Percentiles rank a stretch among this genome's conserved stretches.
Evolutionary conservation across 345 rosid species (phyloP).

Genomic region (Euphorbia peplus): DNA sequence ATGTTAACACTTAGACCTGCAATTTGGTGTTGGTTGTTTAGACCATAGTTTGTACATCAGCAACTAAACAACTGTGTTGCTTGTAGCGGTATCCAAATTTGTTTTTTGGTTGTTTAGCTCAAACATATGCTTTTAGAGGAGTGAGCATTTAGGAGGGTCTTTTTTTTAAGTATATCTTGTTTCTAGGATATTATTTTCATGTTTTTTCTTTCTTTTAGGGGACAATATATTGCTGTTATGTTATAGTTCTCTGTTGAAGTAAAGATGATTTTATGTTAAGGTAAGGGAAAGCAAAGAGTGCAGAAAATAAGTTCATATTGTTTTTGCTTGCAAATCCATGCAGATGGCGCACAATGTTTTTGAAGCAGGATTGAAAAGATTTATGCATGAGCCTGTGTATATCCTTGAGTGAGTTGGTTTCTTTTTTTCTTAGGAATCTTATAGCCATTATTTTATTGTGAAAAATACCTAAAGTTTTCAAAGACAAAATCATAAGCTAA

Average conservation of each 20-base stretch:
- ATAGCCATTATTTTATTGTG: not conserved
- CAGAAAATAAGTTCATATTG: not conserved
- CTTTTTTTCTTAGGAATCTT: conserved; percentile 13
- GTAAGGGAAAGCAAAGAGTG: not conserved
- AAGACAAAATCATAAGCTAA: not conserved
- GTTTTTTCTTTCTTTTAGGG: conserved; percentile 1
- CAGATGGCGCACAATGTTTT: conserved; percentile 91
- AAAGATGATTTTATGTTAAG: not conserved
- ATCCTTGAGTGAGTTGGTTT: conserved; percentile 70
- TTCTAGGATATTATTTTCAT: not conserved
- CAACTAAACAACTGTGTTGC: not conserved
- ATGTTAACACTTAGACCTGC: not conserved
- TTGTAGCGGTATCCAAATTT: conserved; percentile 8
- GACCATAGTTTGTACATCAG: not conserved
- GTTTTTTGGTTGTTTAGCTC: not conserved
- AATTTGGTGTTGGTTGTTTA: conserved; percentile 1
- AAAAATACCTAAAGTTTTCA: not conserved
- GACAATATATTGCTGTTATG: not conserved
- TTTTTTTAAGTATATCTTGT: not conserved
- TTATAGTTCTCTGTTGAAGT: not conserved
- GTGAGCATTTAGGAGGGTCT: not conserved
- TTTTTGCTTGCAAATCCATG: conserved; percentile 23
- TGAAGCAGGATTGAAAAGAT: conserved; percentile 85
- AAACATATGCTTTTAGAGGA: not conserved
- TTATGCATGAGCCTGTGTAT: conserved; percentile 90